Evolutionary conservation across 1,284 basidiomycete species (phyloP).

Genomic region (Rhodotorula sp.): DNA sequence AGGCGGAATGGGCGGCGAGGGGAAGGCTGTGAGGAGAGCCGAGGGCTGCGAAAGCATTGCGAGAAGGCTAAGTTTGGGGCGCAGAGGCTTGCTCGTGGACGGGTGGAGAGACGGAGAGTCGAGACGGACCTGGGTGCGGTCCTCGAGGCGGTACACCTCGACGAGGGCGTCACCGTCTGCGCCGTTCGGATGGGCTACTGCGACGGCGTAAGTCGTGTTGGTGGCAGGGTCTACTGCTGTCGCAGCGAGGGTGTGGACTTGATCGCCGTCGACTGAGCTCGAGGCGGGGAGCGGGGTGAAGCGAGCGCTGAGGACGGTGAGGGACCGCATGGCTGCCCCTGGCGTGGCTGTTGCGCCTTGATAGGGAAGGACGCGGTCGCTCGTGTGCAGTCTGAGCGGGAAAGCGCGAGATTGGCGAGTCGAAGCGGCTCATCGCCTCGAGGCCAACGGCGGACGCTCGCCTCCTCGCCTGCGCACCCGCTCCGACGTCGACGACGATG

Average conservation of each 20-base stretch:
- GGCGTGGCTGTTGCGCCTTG: not conserved
- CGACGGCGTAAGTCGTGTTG: slow-evolving; percentile 16
- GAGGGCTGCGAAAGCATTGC: not conserved
- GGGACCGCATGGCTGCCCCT: slow-evolving; percentile 28
- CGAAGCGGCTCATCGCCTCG: not conserved
- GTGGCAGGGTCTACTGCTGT: slow-evolving; percentile 28
- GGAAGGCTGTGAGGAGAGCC: slow-evolving; percentile 14
- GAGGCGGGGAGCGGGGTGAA: slow-evolving; percentile 20
- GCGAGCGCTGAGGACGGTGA: slow-evolving; percentile 27
- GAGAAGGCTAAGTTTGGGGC: not conserved
- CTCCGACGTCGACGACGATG: slow-evolving; percentile 19
- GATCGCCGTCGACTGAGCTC: slow-evolving; percentile 6
- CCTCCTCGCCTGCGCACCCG: not conserved
- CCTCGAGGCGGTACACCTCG: slow-evolving; percentile 7
- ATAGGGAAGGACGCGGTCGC: not conserved
- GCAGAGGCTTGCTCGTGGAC: not conserved
- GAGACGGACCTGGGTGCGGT: not conserved
- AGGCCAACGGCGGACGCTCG: not conserved
- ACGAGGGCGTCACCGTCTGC: not conserved
- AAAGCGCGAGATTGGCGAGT: not conserved
- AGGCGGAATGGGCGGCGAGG: not conserved
- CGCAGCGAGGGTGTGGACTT: slow-evolving; percentile 1
- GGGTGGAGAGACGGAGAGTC: not conserved
- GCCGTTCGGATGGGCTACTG: not conserved
- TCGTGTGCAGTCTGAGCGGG: not conserved